phyloP scores from a whole-genome alignment of 441 rosid genomes.

The Heliophila coronopifolia region DNA sequence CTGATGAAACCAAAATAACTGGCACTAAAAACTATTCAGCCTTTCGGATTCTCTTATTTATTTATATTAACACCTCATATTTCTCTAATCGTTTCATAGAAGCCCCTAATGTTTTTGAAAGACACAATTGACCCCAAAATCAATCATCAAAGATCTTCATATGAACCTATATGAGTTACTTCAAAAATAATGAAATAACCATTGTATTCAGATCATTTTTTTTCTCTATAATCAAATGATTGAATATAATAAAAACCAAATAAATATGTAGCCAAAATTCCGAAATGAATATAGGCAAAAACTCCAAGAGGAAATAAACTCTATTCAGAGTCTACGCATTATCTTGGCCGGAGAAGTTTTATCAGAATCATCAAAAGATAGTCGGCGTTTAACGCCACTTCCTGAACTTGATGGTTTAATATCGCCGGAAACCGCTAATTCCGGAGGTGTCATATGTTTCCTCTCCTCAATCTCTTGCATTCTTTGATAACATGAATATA shows the following conservation, averaged over 20 bases:
- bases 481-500: constrained; percentile 48
- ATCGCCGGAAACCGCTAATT: background rate
- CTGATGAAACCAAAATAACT: constrained; percentile 30
- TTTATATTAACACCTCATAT: constrained; percentile 29
- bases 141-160: background rate
- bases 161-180: constrained; percentile 21
- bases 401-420: constrained; percentile 25
- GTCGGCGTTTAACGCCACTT: constrained; percentile 49
- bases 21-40: constrained; percentile 25
- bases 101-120: constrained; percentile 5
- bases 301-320: constrained; percentile 17
- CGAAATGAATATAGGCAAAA: constrained; percentile 23
- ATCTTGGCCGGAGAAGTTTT: constrained; percentile 40
- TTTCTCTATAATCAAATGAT: constrained; percentile 29
- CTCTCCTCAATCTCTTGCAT: constrained; percentile 51
- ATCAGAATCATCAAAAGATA: constrained; percentile 44
- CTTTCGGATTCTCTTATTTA: constrained; percentile 31
- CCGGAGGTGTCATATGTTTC: constrained; percentile 45
- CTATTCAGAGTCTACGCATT: constrained; percentile 29
- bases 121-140: background rate
- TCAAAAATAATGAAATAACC: constrained; percentile 27
- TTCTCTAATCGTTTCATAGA: background rate
- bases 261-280: constrained; percentile 21
- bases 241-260: constrained; percentile 28
- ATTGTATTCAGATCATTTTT: constrained; percentile 9